phyloP scores from a whole-genome alignment of 352 stramenopile species.

The Globisporangium radiosum region DNA sequence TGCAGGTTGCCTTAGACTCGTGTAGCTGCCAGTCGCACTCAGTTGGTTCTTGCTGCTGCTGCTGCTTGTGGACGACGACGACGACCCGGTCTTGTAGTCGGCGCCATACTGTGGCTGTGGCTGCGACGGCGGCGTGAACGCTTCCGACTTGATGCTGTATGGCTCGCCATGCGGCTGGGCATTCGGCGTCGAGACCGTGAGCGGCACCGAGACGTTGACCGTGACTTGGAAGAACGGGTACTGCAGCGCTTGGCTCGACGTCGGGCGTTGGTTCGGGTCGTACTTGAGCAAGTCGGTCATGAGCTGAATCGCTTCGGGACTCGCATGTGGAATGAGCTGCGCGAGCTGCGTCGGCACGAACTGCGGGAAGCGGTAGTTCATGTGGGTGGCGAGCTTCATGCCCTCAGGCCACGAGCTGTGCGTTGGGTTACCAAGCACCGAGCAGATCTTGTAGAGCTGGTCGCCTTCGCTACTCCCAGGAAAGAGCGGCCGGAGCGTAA shows the following conservation, averaged over 20 bases:
- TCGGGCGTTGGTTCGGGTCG: slow-evolving; percentile 90
- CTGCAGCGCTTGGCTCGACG: slow-evolving; percentile 90
- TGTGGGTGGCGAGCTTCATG: slow-evolving; percentile 92
- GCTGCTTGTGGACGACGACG: slow-evolving; percentile 35
- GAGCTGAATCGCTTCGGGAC: slow-evolving; percentile 86
- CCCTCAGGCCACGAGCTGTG: slow-evolving; percentile 91
- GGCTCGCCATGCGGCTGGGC: slow-evolving; percentile 39
- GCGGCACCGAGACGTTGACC: slow-evolving; percentile 60
- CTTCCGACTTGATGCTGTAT: slow-evolving; percentile 22
- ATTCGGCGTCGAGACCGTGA: slow-evolving; percentile 63
- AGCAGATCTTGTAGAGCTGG: slow-evolving; percentile 97
- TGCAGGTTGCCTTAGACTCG: background rate
- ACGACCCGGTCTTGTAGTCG: slow-evolving; percentile 14
- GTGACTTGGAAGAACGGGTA: slow-evolving; percentile 94
- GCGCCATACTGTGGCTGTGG: background rate
- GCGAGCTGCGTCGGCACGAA: slow-evolving; percentile 88
- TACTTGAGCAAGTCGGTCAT: slow-evolving; percentile 92
- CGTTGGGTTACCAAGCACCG: slow-evolving; percentile 90
- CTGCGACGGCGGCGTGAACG: slow-evolving; percentile 61
- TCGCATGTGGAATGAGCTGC: slow-evolving; percentile 89
- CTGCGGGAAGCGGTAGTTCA: slow-evolving; percentile 95
- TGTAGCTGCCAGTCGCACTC: slow-evolving; percentile 32
- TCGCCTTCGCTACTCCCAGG: slow-evolving; percentile 95
- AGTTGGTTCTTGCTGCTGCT: slow-evolving; percentile 42
- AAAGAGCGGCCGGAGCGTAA: slow-evolving; percentile 95